phyloP scores from a whole-genome alignment of 345 rosid species.

The Salix dunnii region DNA sequence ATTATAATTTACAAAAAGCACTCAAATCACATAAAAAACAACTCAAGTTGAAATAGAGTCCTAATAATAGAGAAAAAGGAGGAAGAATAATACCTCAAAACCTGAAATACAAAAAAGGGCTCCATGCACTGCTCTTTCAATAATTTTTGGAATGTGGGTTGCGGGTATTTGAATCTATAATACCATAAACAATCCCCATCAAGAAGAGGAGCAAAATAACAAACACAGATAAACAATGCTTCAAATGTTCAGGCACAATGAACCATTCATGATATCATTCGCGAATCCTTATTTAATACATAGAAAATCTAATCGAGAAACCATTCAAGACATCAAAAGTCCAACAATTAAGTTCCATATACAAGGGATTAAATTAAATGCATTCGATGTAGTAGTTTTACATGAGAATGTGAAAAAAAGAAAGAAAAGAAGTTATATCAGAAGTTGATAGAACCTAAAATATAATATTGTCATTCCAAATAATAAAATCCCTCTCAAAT shows the following conservation, averaged over 20 bases:
- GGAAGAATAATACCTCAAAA: constrained; percentile 19
- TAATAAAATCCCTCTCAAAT: neutral
- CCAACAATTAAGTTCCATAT: neutral
- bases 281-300: no score
- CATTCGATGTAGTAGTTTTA: no score
- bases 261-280: neutral
- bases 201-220: neutral
- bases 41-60: neutral
- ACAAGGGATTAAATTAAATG: no score
- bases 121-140: constrained; percentile 98
- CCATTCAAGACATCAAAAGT: neutral
- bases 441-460: neutral
- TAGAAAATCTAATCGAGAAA: no score
- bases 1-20: neutral
- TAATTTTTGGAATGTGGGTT: constrained; percentile 94
- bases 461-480: neutral
- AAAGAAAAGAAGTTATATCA: no score
- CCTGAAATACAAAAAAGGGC: constrained; percentile 96
- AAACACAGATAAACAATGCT: neutral
- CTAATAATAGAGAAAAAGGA: neutral
- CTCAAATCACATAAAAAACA: neutral
- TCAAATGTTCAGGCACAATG: neutral
- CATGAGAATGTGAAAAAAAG: neutral
- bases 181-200: constrained; percentile 17
- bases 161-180: constrained; percentile 93